Evolutionary conservation across 2,329 filamentous ascomycete genomes (phyloP).

Genomic region (Exophiala sideris): DNA sequence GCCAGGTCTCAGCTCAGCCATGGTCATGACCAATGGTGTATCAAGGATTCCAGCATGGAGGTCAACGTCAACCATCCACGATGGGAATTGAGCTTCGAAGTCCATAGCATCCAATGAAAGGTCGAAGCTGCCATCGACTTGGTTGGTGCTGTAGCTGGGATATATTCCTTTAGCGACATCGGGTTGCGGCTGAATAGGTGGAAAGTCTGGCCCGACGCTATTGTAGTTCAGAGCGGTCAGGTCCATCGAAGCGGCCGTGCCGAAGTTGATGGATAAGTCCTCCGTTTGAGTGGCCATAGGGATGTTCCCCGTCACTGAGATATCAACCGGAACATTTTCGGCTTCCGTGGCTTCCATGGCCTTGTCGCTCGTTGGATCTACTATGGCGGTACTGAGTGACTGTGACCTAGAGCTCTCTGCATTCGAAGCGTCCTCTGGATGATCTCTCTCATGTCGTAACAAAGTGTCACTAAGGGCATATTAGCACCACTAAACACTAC

Average conservation of each 20-base stretch:
- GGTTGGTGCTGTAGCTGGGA: constrained; percentile 1
- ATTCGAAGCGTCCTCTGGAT: constrained; percentile 5
- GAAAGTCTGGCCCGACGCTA: not conserved
- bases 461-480: constrained; percentile 19
- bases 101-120: constrained; percentile 17
- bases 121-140: constrained; percentile 7
- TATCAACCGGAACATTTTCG: too few relatives aligned
- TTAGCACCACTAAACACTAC: not conserved
- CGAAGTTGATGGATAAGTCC: too few relatives aligned
- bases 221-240: not conserved
- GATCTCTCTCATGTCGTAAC: constrained; percentile 24
- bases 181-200: not conserved
- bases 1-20: constrained; percentile 19
- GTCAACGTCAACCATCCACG: constrained; percentile 22
- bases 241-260: too few relatives aligned
- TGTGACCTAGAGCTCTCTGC: not conserved
- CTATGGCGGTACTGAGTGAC: not conserved
- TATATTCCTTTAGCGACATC: constrained; percentile 6
- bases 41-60: constrained; percentile 19
- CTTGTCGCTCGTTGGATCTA: too few relatives aligned
- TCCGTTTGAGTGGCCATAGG: too few relatives aligned
- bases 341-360: too few relatives aligned
- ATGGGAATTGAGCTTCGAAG: constrained; percentile 21
- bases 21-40: constrained; percentile 19
- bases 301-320: too few relatives aligned